A percentile compares a stretch with the other conserved stretches of the same genome.
These are phyloP conservation scores for Stachybotrys elegans DNA, from an alignment of 2,329 filamentous ascomycete genomes.

Conservation along the genomic window DNA sequence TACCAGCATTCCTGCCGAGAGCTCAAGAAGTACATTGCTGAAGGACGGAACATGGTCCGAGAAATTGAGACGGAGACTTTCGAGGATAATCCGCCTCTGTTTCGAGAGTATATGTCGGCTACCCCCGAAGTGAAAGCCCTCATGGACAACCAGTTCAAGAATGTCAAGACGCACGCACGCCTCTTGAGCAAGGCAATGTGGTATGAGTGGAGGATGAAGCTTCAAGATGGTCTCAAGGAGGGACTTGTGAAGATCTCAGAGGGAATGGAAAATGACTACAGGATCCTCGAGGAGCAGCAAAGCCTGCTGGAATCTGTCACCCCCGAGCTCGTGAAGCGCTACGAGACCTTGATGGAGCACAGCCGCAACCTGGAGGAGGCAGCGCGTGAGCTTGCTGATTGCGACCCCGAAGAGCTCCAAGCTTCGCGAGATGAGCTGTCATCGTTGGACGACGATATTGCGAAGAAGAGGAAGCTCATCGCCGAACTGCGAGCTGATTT, in stretches of 20 bases:
- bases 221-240: conserved; percentile 74
- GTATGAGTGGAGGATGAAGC: conserved; percentile 95
- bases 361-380: conserved; percentile 63
- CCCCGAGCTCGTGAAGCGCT: conserved; percentile 57
- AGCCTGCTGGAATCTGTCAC: conserved; percentile 62
- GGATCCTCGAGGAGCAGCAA: conserved; percentile 62
- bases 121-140: conserved; percentile 75
- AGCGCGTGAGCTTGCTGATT: conserved; percentile 71
- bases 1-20: conserved; percentile 96
- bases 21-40: conserved; percentile 93
- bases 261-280: conserved; percentile 71
- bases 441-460: conserved; percentile 61
- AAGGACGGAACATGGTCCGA: conserved; percentile 82
- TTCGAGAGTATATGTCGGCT: conserved; percentile 85
- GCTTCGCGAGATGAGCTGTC: conserved; percentile 65
- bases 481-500: conserved; percentile 62
- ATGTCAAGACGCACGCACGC: conserved; percentile 88
- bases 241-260: conserved; percentile 71
- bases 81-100: conserved; percentile 84
- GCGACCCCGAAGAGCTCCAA: conserved; percentile 74
- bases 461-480: conserved; percentile 63
- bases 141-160: conserved; percentile 97
- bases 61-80: conserved; percentile 87
- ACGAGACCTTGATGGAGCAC: conserved; percentile 58
- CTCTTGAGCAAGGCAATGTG: conserved; percentile 92